Percentiles rank a stretch among this genome's conserved stretches.
phyloP scores from a whole-genome alignment of 2,329 filamentous ascomycete species.

The Xenoacremonium recifei region DNA sequence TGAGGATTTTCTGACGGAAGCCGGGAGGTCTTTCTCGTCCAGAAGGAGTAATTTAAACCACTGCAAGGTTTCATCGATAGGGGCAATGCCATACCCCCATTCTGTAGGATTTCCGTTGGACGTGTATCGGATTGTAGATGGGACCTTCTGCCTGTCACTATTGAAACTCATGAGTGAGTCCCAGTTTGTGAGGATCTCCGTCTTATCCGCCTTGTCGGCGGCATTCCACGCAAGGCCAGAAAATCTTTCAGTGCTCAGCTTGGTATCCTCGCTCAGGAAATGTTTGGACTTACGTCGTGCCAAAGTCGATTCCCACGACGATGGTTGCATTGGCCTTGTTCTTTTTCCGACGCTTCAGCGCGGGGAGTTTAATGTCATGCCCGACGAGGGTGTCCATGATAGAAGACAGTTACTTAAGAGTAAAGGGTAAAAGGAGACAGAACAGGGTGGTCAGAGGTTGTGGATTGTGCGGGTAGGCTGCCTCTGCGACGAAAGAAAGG shows the following conservation, averaged over 20 bases:
- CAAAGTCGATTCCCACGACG: constrained; percentile 43
- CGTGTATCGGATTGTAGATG: constrained; percentile 26
- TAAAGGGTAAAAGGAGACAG: not conserved
- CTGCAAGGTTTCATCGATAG: constrained; percentile 20
- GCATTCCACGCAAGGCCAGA: constrained; percentile 41
- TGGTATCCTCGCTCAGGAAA: not conserved
- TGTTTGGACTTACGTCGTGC: constrained; percentile 37
- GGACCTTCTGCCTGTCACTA: constrained; percentile 32
- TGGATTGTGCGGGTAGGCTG: too few species aligned
- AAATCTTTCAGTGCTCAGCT: constrained; percentile 25
- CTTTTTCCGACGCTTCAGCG: too few species aligned
- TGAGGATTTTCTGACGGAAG: constrained; percentile 18
- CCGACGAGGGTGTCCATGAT: too few species aligned
- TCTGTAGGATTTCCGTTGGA: not conserved
- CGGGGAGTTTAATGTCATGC: too few species aligned
- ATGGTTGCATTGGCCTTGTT: constrained; percentile 12
- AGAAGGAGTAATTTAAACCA: constrained; percentile 46
- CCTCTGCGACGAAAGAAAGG: too few species aligned
- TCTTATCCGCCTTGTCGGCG: constrained; percentile 20
- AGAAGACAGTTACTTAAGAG: too few species aligned
- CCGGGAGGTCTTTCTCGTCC: constrained; percentile 31
- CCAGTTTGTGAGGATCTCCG: constrained; percentile 33
- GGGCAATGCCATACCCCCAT: constrained; percentile 35
- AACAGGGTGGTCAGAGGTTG: too few species aligned
- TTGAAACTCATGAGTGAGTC: constrained; percentile 16